Evolutionary conservation across 2,329 filamentous ascomycete genomes (phyloP).

Genomic region (Aureobasidium mangrovei): DNA sequence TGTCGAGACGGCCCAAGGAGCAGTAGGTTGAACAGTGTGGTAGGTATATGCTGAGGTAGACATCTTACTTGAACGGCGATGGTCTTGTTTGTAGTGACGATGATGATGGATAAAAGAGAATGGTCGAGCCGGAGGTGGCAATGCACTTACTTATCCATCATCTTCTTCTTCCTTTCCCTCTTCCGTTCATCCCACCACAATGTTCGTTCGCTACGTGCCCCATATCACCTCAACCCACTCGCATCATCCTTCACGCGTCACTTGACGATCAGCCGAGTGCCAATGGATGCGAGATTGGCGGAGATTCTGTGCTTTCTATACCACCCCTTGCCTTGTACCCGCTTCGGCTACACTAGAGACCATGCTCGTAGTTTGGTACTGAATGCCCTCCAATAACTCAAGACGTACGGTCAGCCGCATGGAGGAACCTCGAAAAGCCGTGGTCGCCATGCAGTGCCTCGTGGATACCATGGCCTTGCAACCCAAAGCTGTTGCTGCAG

Average conservation of each 20-base stretch:
- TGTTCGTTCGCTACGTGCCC: not conserved
- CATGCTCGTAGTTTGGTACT: not conserved
- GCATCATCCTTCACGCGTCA: conserved; percentile 7
- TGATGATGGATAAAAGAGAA: not conserved
- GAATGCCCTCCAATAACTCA: not conserved
- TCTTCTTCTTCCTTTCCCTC: not conserved
- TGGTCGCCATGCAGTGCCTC: conserved; percentile 13
- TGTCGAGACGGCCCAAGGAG: conserved; percentile 5
- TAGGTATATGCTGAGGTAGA: conserved; percentile 10
- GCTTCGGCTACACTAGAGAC: conserved; percentile 1
- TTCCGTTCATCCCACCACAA: not conserved
- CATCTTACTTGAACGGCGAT: not conserved
- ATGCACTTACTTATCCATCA: conserved; percentile 1
- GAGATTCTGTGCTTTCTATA: conserved; percentile 2
- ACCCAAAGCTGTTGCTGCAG: conserved; percentile 1
- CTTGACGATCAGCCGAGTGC: conserved; percentile 11
- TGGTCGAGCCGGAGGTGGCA: not conserved
- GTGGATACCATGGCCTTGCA: conserved; percentile 1
- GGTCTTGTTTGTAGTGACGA: not conserved
- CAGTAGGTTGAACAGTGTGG: not conserved
- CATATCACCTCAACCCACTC: not conserved
- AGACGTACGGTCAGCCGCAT: conserved; percentile 4
- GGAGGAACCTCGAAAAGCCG: conserved; percentile 1
- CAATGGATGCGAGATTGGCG: conserved; percentile 10
- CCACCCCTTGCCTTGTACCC: conserved; percentile 9